phyloP scores from a whole-genome alignment of 78 protist species.

The Guillardia theta region DNA sequence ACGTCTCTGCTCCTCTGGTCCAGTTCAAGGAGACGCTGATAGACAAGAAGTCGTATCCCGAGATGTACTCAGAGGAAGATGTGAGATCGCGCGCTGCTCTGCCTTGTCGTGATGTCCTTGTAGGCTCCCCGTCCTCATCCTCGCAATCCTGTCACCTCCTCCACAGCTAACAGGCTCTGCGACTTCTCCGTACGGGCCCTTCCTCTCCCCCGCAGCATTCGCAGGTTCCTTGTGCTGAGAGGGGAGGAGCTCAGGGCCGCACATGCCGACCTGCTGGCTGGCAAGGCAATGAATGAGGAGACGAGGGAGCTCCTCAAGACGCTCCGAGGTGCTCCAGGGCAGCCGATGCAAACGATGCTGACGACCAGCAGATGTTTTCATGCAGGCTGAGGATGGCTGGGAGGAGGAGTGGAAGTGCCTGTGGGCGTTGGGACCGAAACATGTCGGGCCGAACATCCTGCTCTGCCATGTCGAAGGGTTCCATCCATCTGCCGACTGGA shows the following conservation, averaged over 20 bases:
- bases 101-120: too few relatives aligned
- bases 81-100: too few relatives aligned
- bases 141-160: background rate
- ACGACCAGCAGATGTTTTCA: background rate
- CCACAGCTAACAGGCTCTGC: background rate
- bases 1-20: background rate
- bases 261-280: background rate
- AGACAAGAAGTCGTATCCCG: background rate
- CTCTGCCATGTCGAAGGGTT: background rate
- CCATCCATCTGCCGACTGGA: background rate
- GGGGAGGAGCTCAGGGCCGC: background rate
- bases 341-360: too few relatives aligned
- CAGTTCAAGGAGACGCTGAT: conserved; percentile 7
- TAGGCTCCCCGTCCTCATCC: too few relatives aligned
- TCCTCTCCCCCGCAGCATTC: background rate
- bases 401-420: background rate
- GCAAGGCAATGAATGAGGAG: background rate
- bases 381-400: background rate
- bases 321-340: too few relatives aligned
- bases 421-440: background rate
- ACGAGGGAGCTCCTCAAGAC: background rate
- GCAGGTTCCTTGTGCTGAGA: background rate
- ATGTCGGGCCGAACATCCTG: background rate
- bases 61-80: too few relatives aligned
- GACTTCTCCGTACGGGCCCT: background rate